Evolutionary conservation across 352 stramenopile species (phyloP).

Genomic region (Globisporangium uncinulatum): DNA sequence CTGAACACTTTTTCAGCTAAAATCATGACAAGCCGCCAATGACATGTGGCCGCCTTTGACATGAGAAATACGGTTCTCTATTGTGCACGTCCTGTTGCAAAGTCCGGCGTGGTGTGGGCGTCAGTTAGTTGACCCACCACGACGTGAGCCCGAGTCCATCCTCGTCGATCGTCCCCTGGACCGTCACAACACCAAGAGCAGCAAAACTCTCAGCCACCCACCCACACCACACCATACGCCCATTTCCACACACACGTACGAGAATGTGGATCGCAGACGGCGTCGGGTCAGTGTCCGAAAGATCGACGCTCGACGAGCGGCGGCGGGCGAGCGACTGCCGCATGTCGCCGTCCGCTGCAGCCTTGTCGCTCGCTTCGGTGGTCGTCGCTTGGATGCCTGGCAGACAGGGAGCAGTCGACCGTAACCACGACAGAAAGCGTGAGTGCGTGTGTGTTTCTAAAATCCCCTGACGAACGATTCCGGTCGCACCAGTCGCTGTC

Average conservation of each 20-base stretch:
- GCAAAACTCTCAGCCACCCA: neutral
- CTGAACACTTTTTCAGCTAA: no score
- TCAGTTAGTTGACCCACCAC: constrained; percentile 55
- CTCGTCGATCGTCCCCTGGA: constrained; percentile 83
- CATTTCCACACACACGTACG: constrained; percentile 21
- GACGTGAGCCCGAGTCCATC: constrained; percentile 77
- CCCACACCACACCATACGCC: neutral
- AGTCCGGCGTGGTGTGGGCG: neutral
- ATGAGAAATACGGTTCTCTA: neutral
- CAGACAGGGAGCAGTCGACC: neutral
- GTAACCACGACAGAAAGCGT: no score
- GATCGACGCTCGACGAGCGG: constrained; percentile 78
- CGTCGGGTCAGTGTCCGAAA: constrained; percentile 78
- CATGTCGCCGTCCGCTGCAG: constrained; percentile 48
- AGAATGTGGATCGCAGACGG: constrained; percentile 81
- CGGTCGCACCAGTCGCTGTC: constrained; percentile 51
- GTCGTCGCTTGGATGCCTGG: constrained; percentile 82
- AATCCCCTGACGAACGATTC: no score
- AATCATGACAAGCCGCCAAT: no score
- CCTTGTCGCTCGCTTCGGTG: constrained; percentile 74
- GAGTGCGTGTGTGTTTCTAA: no score
- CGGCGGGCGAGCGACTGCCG: constrained; percentile 61
- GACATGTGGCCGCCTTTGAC: no score
- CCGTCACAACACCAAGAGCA: neutral
- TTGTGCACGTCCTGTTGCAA: neutral